Conservation (phyloP, 441 rosid species). For the Cnidoscolus chayamansa region DNA sequence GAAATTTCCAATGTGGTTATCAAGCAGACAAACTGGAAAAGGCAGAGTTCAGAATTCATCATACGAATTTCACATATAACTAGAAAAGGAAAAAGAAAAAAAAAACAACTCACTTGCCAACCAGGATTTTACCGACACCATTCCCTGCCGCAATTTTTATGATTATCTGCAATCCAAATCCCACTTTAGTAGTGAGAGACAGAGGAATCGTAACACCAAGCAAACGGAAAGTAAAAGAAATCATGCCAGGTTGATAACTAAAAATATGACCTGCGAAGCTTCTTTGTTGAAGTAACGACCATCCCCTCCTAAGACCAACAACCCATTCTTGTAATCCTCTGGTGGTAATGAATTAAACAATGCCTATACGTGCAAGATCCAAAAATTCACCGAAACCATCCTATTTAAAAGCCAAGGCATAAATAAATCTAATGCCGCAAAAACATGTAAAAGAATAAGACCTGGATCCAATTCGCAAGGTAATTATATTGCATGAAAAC, state of each 20-base stretch:
- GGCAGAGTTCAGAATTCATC: background rate
- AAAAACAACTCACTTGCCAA: conserved; percentile 64
- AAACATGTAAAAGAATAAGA: conserved; percentile 24
- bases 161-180: conserved; percentile 56
- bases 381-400: background rate
- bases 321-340: conserved; percentile 71
- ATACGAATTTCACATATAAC: background rate
- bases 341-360: conserved; percentile 78
- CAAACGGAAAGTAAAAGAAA: background rate
- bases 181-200: background rate
- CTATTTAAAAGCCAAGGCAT: conserved; percentile 1
- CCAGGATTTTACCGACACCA: conserved; percentile 77
- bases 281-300: conserved; percentile 84
- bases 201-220: conserved; percentile 6
- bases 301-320: conserved; percentile 88
- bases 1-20: background rate
- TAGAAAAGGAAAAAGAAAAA: background rate
- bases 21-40: background rate
- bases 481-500: conserved; percentile 83
- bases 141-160: conserved; percentile 96
- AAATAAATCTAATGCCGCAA: conserved; percentile 9
- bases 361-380: conserved; percentile 46
- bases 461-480: conserved; percentile 97
- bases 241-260: background rate
- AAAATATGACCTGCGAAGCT: conserved; percentile 69